These are phyloP conservation scores for Lichtheimia ramosa DNA, from an alignment of 371 early-diverging fungal species.

Conservation along the genomic window DNA sequence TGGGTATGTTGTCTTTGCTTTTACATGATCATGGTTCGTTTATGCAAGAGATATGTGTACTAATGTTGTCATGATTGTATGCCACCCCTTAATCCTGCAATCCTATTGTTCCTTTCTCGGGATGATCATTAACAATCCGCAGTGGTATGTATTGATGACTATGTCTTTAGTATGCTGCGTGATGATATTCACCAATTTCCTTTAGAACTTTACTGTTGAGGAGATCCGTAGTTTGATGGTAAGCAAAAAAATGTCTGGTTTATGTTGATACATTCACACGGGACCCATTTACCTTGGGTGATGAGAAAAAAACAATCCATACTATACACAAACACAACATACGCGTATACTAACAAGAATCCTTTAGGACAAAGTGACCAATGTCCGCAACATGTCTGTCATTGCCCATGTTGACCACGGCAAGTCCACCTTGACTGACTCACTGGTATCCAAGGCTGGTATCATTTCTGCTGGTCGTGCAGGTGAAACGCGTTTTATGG, in stretches of 20 bases:
- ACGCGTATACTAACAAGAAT: not conserved
- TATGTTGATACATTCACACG: not conserved
- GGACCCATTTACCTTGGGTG: not conserved
- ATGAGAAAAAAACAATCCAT: not conserved
- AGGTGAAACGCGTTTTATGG: constrained; percentile 96
- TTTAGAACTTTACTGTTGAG: constrained; percentile 20
- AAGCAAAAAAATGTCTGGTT: not conserved
- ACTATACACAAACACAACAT: not conserved
- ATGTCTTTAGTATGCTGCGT: not conserved
- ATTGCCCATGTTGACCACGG: constrained; percentile 99
- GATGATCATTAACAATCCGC: not conserved
- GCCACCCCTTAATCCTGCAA: not conserved
- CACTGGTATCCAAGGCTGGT: constrained; percentile 97
- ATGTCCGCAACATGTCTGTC: constrained; percentile 99
- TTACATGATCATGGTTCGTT: not conserved
- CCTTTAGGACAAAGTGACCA: constrained; percentile 42
- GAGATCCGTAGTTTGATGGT: constrained; percentile 21
- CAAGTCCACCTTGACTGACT: constrained; percentile 95
- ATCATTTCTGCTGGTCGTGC: constrained; percentile 95
- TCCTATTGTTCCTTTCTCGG: not conserved
- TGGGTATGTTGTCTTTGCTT: not conserved
- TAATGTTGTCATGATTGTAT: not conserved
- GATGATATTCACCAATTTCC: too few species aligned
- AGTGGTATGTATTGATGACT: not conserved
- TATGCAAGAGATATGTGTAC: not conserved